Evolutionary conservation across 306 rosid species (phyloP).

Genomic region (Rosa persica): DNA sequence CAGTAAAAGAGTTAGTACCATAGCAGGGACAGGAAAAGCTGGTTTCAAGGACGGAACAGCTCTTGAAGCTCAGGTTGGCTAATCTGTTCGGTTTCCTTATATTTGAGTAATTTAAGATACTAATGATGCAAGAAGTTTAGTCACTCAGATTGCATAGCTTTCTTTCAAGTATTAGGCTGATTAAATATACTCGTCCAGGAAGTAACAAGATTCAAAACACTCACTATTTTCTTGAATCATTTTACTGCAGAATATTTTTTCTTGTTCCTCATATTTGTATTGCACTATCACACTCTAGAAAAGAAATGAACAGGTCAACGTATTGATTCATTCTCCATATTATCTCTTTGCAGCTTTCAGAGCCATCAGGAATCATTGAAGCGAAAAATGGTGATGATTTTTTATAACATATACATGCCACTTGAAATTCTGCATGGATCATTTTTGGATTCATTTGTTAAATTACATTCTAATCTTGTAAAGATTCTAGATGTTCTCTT

Average conservation of each 20-base stretch:
- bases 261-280: not conserved
- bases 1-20: conserved; percentile 70
- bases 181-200: not conserved
- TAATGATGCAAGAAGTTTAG: conserved; percentile 9
- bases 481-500: not conserved
- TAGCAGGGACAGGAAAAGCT: conserved; percentile 90
- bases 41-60: conserved; percentile 81
- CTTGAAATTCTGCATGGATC: conserved; percentile 3
- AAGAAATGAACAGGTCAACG: conserved; percentile 4
- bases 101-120: conserved; percentile 10
- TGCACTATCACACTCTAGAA: not conserved
- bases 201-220: not conserved
- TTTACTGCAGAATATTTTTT: too few species aligned
- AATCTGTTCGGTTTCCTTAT: conserved; percentile 10
- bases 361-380: conserved; percentile 84
- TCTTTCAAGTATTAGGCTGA: not conserved
- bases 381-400: conserved; percentile 50
- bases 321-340: conserved; percentile 18
- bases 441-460: not conserved
- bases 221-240: not conserved
- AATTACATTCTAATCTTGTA: not conserved
- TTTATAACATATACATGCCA: not conserved
- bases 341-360: conserved; percentile 80
- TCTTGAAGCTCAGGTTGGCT: conserved; percentile 67
- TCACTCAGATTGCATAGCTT: not conserved